Evolutionary conservation across 306 rosid species (phyloP).

Genomic region (Begonia loranthoides): DNA sequence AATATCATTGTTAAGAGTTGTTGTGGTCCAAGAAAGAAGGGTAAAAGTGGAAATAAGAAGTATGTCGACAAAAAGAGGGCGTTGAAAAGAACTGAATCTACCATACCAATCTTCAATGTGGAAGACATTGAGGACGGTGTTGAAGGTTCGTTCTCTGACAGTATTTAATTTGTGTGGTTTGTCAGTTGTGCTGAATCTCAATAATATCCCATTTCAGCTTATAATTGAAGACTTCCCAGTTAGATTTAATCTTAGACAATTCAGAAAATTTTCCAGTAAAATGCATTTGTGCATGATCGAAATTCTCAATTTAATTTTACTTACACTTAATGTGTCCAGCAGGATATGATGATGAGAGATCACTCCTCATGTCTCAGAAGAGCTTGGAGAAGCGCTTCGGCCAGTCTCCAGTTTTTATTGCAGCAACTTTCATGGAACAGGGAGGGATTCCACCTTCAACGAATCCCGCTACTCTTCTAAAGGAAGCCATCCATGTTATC

Average conservation of each 20-base stretch:
- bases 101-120: conserved; percentile 82
- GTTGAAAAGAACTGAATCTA: conserved; percentile 73
- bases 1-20: conserved; percentile 89
- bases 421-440: conserved; percentile 95
- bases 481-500: conserved; percentile 98
- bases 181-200: no score
- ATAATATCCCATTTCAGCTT: no score
- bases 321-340: conserved; percentile 15
- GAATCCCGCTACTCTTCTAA: conserved; percentile 90
- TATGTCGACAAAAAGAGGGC: conserved; percentile 79
- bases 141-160: conserved; percentile 54
- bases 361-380: conserved; percentile 90
- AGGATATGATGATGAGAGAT: conserved; percentile 93
- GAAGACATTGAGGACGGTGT: conserved; percentile 97
- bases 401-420: conserved; percentile 94
- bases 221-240: no score
- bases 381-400: conserved; percentile 98
- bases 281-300: no score
- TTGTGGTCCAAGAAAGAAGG: conserved; percentile 93
- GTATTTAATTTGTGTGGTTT: not conserved
- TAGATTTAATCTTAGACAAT: no score
- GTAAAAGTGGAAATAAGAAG: conserved; percentile 50
- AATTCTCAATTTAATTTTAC: conserved; percentile 1
- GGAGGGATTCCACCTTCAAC: conserved; percentile 98
- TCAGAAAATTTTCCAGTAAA: no score